A percentile compares a stretch with the other conserved stretches of the same genome.
Conservation (phyloP, 441 rosid genomes). For the Croton setiger region DNA sequence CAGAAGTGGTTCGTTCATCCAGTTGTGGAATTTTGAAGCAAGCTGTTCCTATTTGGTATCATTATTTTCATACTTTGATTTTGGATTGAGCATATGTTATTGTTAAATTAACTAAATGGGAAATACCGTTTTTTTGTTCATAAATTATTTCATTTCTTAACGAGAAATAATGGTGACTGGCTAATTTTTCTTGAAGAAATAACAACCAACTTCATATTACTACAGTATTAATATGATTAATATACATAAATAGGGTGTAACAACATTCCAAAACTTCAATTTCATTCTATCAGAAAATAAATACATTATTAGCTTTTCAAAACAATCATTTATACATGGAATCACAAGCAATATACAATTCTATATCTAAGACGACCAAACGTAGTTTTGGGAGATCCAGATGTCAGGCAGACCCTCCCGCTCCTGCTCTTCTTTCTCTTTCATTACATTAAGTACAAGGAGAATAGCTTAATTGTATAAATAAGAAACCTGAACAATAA, state of each 20-base stretch:
- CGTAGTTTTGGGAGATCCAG: neutral
- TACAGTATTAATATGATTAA: neutral
- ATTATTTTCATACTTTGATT: neutral
- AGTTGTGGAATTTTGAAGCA: neutral
- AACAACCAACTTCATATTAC: no score
- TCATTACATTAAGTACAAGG: neutral
- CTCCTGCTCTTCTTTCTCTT: slow-evolving; percentile 10
- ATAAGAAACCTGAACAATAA: slow-evolving; percentile 22
- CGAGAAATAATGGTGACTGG: neutral
- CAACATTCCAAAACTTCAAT: neutral
- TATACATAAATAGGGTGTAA: neutral
- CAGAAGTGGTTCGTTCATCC: neutral
- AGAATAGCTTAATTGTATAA: slow-evolving; percentile 1
- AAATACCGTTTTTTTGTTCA: neutral
- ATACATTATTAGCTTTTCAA: neutral
- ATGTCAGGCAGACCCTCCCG: slow-evolving; percentile 8
- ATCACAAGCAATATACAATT: neutral
- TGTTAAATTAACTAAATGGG: neutral
- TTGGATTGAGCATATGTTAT: no score
- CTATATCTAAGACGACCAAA: neutral
- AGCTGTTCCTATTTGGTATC: slow-evolving; percentile 1
- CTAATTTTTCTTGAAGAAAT: neutral
- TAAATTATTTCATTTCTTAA: neutral
- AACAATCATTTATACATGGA: slow-evolving; percentile 8
- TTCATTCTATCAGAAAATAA: neutral